Base-by-base conservation (phyloP, 371 early-diverging fungal species). In the Smittium mucronatum region DNA sequence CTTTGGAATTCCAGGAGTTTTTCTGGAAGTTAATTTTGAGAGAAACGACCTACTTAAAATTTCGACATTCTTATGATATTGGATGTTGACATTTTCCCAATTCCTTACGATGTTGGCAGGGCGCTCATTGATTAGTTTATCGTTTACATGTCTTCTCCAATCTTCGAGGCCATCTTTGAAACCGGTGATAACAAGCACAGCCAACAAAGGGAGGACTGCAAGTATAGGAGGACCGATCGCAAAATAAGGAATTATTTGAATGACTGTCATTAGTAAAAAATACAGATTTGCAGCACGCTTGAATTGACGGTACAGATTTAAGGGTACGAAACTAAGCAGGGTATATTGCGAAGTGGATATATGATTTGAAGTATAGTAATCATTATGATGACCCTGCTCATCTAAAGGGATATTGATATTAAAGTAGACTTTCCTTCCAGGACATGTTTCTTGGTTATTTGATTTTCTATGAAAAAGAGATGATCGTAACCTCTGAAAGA, bases 111-210 rank as follows among this genome's bases (percentile, higher is more conserved):
- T 84, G 63, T 83, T 84, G 8, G 90, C 85, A 32, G 81, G 80
- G 31, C 89, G 85, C 67, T 86, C 83, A 81, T 99, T 99, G 63
- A 92, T 89, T 61, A 84, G 83, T 16, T 86, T 83, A 76, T 99
- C 99, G 1, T 92, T 84, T 69, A 88, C 83, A 75, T 96, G 96
- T 30, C 98, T 88, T 71, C 91, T 90, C 76, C 88, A 91, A 79
- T 99, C 99, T 79, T 98, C 98, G 65, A 98, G 83, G 5, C 86
- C 99, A 77, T 98, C 98, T 80, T 98, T 99, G 71, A 93, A 72
- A 25, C 94, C 97, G 0, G 95, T 93, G 60, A 93, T 88, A 29
- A 82, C 80, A 26, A 98, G 85, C 2, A 99, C 95, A 29, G 91
- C 80, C 57, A 88, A 76, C 69, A 99, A 87, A 0, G 99, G 99